phyloP scores from a whole-genome alignment of 441 rosid genomes.

The Geranium incanum region DNA sequence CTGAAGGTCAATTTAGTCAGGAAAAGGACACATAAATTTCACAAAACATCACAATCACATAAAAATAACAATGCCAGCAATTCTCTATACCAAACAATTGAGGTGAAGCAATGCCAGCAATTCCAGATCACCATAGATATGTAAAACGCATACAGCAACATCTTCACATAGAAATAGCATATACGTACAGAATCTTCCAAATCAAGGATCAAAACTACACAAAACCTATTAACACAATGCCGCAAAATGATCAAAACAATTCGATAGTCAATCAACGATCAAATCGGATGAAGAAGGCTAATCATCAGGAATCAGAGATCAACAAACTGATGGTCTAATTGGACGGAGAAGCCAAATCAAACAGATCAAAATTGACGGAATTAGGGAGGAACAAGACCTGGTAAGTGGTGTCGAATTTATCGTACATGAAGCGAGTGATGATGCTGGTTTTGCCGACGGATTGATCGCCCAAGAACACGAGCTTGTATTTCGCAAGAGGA shows the following conservation, averaged over 20 bases:
- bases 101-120: not conserved
- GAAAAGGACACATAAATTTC: not conserved
- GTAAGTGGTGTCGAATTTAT: no score
- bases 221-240: not conserved
- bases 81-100: not conserved
- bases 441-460: no score
- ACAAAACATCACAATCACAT: not conserved
- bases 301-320: no score
- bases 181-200: not conserved
- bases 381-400: no score
- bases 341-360: no score
- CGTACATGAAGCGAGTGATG: no score
- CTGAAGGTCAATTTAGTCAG: not conserved
- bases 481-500: no score
- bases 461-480: no score
- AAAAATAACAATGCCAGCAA: not conserved
- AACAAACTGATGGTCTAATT: no score
- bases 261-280: not conserved
- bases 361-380: no score
- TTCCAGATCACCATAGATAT: not conserved
- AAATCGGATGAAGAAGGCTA: no score
- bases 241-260: not conserved
- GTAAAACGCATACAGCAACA: not conserved
- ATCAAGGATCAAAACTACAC: constrained; percentile 3
- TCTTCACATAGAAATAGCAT: not conserved